Evolutionary conservation across 805 yeast species (phyloP), one percentile per base, ranked within the genome.

Genomic region (Candida silvatica): DNA sequence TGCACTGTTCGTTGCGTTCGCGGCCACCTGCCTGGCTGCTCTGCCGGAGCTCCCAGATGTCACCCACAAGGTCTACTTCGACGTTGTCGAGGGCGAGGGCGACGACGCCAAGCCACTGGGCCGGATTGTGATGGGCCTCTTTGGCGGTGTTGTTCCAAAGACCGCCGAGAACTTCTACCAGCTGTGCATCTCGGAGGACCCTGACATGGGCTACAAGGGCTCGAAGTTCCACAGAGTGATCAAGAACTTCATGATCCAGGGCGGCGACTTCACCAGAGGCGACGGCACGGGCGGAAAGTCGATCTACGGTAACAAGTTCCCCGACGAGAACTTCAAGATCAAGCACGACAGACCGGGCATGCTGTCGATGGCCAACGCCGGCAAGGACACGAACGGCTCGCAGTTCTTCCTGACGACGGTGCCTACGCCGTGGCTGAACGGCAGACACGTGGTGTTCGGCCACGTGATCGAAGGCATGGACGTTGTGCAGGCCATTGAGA

Each of bases 341-440:
- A 78, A 71, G 61, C 87, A 80, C 56, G 77, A 72, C 56, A 74
- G 74, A 49, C 78, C 80, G 39, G 83, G 81, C 55, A 60, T 71
- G 49, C 56, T 80, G 48, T 77, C 85, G 3, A 80, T 80, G 90
- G 90, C 90, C 47, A 80, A 80, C 50, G 78, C 86, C 22, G 90
- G 90, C 45, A 73, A 56, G 43, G 67, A 80, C 62, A 80, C 88
- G 61, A 87, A 87, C 58, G 96, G 96, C 16, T 86, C 95, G 25
- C 97, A 87, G 63, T 88, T 88, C 58, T 88, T 88, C 71, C 81
- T 92, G 64, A 87, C 95, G 52, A 88, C 97, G 19, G 95, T 82
- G 17, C 71, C 74, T 24, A 85, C 96, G 37, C 65, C 80, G 33
- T 92, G 98, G 97, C 74, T 92, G 54, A 86, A 92, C 54, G 92